Evolutionary conservation across 768 basidiomycete species (phyloP).

Genomic region (Psilocybe cyanescens): DNA sequence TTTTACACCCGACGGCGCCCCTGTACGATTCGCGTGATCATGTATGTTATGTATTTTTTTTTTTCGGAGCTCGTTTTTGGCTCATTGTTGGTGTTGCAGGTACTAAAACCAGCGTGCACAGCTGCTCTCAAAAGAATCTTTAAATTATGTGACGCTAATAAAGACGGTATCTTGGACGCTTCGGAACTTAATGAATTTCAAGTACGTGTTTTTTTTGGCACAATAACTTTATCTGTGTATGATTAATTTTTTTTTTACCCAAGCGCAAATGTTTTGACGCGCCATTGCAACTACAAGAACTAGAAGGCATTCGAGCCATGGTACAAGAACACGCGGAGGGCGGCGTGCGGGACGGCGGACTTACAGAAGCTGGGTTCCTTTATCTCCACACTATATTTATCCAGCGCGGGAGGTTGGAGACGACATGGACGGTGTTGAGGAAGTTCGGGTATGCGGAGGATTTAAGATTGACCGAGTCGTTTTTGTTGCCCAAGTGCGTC

Average conservation of each 20-base stretch:
- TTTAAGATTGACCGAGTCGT: conserved; percentile 83
- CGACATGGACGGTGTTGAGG: conserved; percentile 95
- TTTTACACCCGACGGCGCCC: conserved; percentile 95
- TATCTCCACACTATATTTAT: conserved; percentile 97
- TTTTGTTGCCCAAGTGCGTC: conserved; percentile 82
- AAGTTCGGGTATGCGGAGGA: conserved; percentile 98
- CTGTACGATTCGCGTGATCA: conserved; percentile 97
- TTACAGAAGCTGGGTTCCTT: conserved; percentile 93
- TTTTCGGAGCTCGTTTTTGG: background rate
- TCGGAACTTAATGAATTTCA: conserved; percentile 97
- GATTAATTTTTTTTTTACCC: background rate
- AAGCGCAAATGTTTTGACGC: conserved; percentile 95
- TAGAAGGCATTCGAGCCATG: conserved; percentile 95
- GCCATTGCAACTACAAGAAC: conserved; percentile 88
- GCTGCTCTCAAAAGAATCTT: conserved; percentile 92
- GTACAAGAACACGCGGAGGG: conserved; percentile 80
- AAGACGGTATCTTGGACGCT: conserved; percentile 90
- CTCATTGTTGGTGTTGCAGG: conserved; percentile 46
- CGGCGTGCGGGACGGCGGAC: conserved; percentile 75
- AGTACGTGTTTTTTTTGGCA: conserved; percentile 43
- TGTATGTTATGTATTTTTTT: conserved; percentile 44
- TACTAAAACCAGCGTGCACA: conserved; percentile 90
- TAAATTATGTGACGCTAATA: conserved; percentile 93
- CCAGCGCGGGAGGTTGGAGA: conserved; percentile 92
- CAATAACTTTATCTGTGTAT: background rate